phyloP scores from a whole-genome alignment of 345 rosid species.

The Microcos paniculata region DNA sequence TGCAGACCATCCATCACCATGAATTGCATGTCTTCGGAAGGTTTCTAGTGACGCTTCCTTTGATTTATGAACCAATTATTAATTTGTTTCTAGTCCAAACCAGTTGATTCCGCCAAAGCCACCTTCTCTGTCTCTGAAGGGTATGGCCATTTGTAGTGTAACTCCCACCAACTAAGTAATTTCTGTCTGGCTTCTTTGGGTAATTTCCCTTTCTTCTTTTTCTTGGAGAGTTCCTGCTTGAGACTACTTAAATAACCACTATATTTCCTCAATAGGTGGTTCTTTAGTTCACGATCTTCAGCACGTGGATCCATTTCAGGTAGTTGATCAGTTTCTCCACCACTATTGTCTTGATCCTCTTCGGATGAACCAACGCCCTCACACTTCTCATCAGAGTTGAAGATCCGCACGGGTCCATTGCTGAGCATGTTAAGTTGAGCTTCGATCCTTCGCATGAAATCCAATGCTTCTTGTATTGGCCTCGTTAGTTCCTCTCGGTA shows the following conservation, averaged over 20 bases:
- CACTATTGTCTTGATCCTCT: conserved; percentile 79
- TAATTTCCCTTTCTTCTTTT: conserved; percentile 96
- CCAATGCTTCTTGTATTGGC: conserved; percentile 98
- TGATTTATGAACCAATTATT: conserved; percentile 99
- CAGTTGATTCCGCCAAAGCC: conserved; percentile 93
- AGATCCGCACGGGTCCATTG: conserved; percentile 71
- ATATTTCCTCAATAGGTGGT: conserved; percentile 83
- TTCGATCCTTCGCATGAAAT: conserved; percentile 95
- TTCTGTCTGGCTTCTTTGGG: conserved; percentile 99
- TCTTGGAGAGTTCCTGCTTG: conserved; percentile 96
- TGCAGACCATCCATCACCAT: conserved; percentile 99
- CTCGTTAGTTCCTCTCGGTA: conserved; percentile 88
- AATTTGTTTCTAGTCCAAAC: conserved; percentile 97
- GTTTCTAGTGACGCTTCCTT: conserved; percentile 98
- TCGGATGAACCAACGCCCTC: conserved; percentile 84
- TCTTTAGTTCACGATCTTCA: conserved; percentile 93
- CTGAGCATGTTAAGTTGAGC: conserved; percentile 77
- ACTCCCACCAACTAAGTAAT: conserved; percentile 97
- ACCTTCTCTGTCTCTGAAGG: conserved; percentile 98
- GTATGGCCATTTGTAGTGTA: conserved; percentile 99
- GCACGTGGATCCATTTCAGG: conserved; percentile 92
- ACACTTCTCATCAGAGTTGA: conserved; percentile 75
- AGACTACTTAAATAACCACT: conserved; percentile 95
- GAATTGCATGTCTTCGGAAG: conserved; percentile 99
- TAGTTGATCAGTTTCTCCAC: conserved; percentile 75